These are phyloP conservation scores for Chaetomium globosum DNA, from an alignment of 2,329 filamentous ascomycete species.

Conservation along the genomic window DNA sequence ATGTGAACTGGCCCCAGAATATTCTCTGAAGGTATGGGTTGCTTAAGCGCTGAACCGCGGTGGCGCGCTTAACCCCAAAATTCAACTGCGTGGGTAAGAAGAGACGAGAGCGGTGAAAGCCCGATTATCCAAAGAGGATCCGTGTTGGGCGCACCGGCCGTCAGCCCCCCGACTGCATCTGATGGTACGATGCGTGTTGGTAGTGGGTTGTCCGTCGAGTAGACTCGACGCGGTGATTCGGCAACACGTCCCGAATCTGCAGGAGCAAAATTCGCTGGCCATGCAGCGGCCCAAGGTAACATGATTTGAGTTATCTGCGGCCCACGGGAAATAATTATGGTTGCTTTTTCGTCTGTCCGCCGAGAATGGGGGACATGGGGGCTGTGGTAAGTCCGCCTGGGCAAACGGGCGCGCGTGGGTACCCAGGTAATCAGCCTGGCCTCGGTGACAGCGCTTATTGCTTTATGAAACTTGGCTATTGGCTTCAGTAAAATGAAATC, in stretches of 20 bases:
- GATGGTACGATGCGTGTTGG: neutral
- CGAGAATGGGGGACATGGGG: neutral
- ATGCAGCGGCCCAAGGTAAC: constrained; percentile 17
- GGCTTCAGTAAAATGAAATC: neutral
- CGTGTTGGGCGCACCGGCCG: neutral
- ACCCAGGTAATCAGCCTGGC: neutral
- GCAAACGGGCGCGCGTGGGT: neutral
- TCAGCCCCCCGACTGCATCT: neutral
- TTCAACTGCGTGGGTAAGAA: neutral
- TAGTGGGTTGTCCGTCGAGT: neutral
- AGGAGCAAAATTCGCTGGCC: neutral
- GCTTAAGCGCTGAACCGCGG: constrained; percentile 14
- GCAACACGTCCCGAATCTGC: neutral
- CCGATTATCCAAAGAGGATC: neutral
- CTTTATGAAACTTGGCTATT: neutral
- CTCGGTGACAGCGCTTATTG: neutral
- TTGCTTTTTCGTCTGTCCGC: neutral
- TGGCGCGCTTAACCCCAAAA: constrained; percentile 3
- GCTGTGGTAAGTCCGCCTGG: neutral
- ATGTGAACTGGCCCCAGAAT: neutral
- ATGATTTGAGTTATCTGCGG: constrained; percentile 19
- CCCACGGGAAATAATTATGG: neutral
- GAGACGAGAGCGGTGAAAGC: neutral
- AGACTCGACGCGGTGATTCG: neutral
- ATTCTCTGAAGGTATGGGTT: neutral